Evolutionary conservation across 2,329 filamentous ascomycete genomes (phyloP).

Genomic region (Sporothrix euskadiensis): DNA sequence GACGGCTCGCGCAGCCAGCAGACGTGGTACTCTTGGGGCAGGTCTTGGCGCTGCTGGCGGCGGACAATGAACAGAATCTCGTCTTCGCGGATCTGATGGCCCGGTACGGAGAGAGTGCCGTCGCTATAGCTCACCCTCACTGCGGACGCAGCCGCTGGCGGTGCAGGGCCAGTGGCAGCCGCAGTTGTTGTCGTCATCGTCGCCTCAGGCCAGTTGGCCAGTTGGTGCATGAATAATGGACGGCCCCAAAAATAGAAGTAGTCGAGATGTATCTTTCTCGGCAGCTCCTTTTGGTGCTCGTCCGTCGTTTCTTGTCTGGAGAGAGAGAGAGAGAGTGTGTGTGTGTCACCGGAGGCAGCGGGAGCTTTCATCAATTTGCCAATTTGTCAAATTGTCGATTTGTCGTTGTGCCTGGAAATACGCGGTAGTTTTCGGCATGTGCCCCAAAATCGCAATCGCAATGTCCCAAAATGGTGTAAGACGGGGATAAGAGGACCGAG

Average conservation of each 20-base stretch:
- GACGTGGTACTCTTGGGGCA: background rate
- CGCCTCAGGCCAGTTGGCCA: background rate
- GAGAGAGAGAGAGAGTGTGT: background rate
- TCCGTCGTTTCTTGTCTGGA: background rate
- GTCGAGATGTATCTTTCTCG: background rate
- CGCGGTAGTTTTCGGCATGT: conserved; percentile 31
- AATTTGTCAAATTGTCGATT: background rate
- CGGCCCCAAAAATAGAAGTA: too few species aligned
- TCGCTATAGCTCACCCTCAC: conserved; percentile 17
- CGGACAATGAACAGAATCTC: conserved; percentile 40
- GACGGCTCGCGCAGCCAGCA: conserved; percentile 20
- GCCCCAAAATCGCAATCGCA: background rate
- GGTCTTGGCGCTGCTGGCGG: background rate
- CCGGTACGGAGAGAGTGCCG: conserved; percentile 29
- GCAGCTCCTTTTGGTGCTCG: background rate
- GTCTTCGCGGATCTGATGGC: conserved; percentile 29
- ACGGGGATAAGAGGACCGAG: conserved; percentile 10
- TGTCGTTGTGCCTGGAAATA: conserved; percentile 30
- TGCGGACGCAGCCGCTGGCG: background rate
- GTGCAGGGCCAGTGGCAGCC: conserved; percentile 2
- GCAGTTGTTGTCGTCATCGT: background rate
- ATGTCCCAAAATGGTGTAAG: conserved; percentile 24
- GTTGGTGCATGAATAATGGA: background rate
- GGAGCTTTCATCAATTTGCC: background rate
- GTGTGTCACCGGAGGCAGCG: background rate